These are phyloP conservation scores for Medakamo hakoo DNA, from an alignment of 139 green algal genomes.

Conservation along the genomic window DNA sequence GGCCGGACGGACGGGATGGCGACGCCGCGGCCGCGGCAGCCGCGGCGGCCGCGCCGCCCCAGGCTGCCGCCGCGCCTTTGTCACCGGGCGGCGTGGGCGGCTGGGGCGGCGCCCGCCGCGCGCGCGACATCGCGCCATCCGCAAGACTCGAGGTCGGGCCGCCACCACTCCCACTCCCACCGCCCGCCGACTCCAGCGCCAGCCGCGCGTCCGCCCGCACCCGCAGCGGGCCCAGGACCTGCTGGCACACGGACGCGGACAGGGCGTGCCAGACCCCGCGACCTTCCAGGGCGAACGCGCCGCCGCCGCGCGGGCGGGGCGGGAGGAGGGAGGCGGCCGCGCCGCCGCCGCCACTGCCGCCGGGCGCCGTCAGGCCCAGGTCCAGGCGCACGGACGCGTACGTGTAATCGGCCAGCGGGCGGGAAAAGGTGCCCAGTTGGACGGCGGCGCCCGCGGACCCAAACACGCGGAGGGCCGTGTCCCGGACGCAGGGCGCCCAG, in stretches of 20 bases:
- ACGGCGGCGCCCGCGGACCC: slow-evolving; percentile 16
- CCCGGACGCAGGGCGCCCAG: slow-evolving; percentile 30
- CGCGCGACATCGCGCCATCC: slow-evolving; percentile 5
- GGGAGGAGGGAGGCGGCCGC: slow-evolving; percentile 3
- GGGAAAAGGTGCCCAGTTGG: slow-evolving; percentile 30
- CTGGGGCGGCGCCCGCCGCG: neutral
- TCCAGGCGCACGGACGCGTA: slow-evolving; percentile 19
- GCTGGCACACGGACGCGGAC: slow-evolving; percentile 41
- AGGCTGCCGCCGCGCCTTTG: too few species aligned
- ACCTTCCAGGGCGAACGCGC: slow-evolving; percentile 46
- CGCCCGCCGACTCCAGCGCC: slow-evolving; percentile 19
- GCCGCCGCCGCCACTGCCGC: too few species aligned
- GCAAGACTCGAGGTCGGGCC: too few species aligned
- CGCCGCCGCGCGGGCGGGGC: slow-evolving; percentile 17
- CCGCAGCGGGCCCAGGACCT: slow-evolving; percentile 55
- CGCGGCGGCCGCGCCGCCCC: neutral
- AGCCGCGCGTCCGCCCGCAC: slow-evolving; percentile 39
- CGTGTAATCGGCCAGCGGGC: slow-evolving; percentile 30
- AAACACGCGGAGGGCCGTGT: slow-evolving; percentile 35
- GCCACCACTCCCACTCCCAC: neutral
- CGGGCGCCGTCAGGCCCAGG: slow-evolving; percentile 15
- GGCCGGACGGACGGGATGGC: too few species aligned
- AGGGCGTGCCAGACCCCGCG: slow-evolving; percentile 48
- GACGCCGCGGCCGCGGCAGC: neutral
- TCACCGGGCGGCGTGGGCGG: too few species aligned